These are phyloP conservation scores for Obelidium mucronatum DNA, from an alignment of 192 early-diverging fungal genomes.

Conservation along the genomic window DNA sequence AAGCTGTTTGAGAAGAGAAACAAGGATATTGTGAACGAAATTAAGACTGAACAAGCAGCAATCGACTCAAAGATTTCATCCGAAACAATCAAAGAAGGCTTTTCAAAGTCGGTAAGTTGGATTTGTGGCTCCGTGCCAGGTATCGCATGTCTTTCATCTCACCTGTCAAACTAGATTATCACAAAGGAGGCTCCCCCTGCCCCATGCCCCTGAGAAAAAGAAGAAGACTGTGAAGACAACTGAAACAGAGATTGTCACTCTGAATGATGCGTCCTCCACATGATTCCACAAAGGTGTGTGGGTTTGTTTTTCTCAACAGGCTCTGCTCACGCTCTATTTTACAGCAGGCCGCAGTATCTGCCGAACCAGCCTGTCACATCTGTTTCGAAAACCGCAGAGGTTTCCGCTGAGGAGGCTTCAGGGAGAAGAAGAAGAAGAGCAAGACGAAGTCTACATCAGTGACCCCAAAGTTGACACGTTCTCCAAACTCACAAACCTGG, in stretches of 20 bases:
- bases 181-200: constrained; percentile 4
- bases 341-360: constrained; percentile 13
- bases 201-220: not conserved
- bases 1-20: constrained; percentile 28
- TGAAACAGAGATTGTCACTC: constrained; percentile 25
- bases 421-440: constrained; percentile 38
- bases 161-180: not conserved
- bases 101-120: constrained; percentile 52
- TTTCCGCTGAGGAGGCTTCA: not conserved
- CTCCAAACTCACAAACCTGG: constrained; percentile 30
- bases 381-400: not conserved
- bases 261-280: constrained; percentile 18
- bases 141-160: not conserved
- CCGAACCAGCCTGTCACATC: not conserved
- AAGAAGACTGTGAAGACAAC: constrained; percentile 10
- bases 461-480: constrained; percentile 44
- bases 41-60: constrained; percentile 52
- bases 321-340: too few relatives aligned
- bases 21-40: constrained; percentile 38
- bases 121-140: not conserved
- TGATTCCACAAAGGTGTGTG: too few relatives aligned
- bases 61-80: constrained; percentile 52
- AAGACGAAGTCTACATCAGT: constrained; percentile 46
- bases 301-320: too few relatives aligned
- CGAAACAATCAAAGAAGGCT: constrained; percentile 56